A percentile compares a stretch with the other conserved stretches of the same genome.
Conservation (phyloP, 306 rosid species). For the Leucaena leucocephala region DNA sequence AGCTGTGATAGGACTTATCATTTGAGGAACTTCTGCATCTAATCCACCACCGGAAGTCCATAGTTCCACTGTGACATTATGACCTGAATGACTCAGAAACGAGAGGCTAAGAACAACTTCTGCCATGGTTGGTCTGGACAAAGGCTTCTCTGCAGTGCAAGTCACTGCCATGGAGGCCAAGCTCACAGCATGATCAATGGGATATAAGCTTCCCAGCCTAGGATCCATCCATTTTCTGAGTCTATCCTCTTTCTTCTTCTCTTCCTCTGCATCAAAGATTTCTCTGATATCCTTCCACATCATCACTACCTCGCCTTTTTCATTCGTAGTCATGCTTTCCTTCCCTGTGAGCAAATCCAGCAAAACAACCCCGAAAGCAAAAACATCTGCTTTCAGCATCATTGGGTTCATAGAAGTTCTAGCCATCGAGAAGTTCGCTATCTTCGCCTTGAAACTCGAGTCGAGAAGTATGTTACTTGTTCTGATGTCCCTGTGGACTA, state of each 20-base stretch:
- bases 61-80: background rate
- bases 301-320: conserved; percentile 63
- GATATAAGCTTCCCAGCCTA: conserved; percentile 47
- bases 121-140: conserved; percentile 60
- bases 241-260: conserved; percentile 55
- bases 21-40: conserved; percentile 33
- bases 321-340: conserved; percentile 52
- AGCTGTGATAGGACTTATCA: conserved; percentile 19
- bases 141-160: conserved; percentile 59
- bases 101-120: conserved; percentile 63
- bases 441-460: conserved; percentile 69
- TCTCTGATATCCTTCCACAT: conserved; percentile 69
- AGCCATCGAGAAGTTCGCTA: conserved; percentile 76
- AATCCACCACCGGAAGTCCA: conserved; percentile 19
- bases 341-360: conserved; percentile 69
- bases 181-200: conserved; percentile 57
- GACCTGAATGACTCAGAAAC: conserved; percentile 46
- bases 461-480: conserved; percentile 75
- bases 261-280: conserved; percentile 56
- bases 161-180: conserved; percentile 61
- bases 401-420: conserved; percentile 46
- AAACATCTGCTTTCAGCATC: conserved; percentile 66
- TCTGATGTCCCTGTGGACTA: conserved; percentile 76
- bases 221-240: conserved; percentile 71
- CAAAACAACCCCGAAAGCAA: conserved; percentile 70